Conservation (phyloP, 495 filamentous ascomycete species). For the Aspergillus kassunensis region DNA sequence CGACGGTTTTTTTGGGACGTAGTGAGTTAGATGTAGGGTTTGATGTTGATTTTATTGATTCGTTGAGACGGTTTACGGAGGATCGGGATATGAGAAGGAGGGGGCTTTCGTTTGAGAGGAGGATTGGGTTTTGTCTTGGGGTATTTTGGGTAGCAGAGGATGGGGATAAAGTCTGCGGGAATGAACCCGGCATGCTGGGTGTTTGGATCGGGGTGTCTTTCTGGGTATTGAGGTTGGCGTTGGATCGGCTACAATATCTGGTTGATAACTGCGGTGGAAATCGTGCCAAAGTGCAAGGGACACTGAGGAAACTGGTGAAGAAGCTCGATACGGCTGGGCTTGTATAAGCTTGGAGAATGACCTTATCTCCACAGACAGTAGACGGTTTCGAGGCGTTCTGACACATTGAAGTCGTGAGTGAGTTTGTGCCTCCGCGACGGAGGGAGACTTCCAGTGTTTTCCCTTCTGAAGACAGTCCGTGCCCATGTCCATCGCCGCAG, state of each 20-base stretch:
- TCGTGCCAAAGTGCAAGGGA: slow-evolving; percentile 75
- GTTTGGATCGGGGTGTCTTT: slow-evolving; percentile 25
- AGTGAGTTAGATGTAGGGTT: slow-evolving; percentile 7
- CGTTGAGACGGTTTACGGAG: slow-evolving; percentile 74
- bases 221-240: background rate
- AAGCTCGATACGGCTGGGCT: slow-evolving; percentile 61
- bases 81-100: slow-evolving; percentile 79
- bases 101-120: slow-evolving; percentile 87
- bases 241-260: slow-evolving; percentile 52
- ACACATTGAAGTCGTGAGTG: slow-evolving; percentile 43
- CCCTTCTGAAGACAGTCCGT: slow-evolving; percentile 17
- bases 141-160: slow-evolving; percentile 17
- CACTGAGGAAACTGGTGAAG: slow-evolving; percentile 67
- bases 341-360: slow-evolving; percentile 64
- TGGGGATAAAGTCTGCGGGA: slow-evolving; percentile 49
- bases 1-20: slow-evolving; percentile 48
- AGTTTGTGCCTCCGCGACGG: slow-evolving; percentile 52
- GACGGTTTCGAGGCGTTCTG: slow-evolving; percentile 41
- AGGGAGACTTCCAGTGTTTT: slow-evolving; percentile 52
- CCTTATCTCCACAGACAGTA: slow-evolving; percentile 74
- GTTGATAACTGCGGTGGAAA: slow-evolving; percentile 62
- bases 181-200: slow-evolving; percentile 52
- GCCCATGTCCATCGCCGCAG: slow-evolving; percentile 30
- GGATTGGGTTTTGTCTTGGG: slow-evolving; percentile 50
- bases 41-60: slow-evolving; percentile 55